Base-by-base conservation (phyloP, 2,329 filamentous ascomycete genomes). In the Alternaria ventricosa region DNA sequence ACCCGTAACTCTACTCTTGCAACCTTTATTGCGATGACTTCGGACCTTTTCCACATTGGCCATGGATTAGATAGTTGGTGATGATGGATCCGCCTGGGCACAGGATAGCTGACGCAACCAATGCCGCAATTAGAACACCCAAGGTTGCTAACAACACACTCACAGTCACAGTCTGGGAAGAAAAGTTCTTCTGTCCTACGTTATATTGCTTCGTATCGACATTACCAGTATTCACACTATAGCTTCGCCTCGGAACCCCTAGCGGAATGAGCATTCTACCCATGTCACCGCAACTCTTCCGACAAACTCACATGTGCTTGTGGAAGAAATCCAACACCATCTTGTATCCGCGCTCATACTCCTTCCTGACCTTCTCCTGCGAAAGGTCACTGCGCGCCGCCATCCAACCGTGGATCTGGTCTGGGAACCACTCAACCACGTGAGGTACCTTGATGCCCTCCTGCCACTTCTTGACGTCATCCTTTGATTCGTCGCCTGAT, bases 401-500 rank as follows among this genome's bases (percentile, higher is more conserved):
- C 81, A 82, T 83, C 67, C 73, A 83, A 5, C 81, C 81, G 61
- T 84, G 82, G 6, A 83, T 75, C 74, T 86, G 84, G 63, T 82
- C 80, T 3, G 79, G 77, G 73, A 81, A 85, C 82, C 82, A 84
- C 72, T 85, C 77, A 6, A 86, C 83, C 5, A 80, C 66, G 64
- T 84, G 78, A 66, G 82, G 80, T 20, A 79, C 78, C 77, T 85
- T 85, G 69, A 85, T 69, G 6, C 76, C 80, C 69, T 84, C 75
- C 73, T 84, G 73, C 83, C 83, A 86, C 72, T 82, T 79, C 74
- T 81, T 80, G 3, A 85, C 81, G 51, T 83, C 87, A 1, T 84
- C 81, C 68, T 84, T 83, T 36, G 81, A 75, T 80, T 89, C 87
- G 51, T 88, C 87, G 74, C 84, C 84, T 41, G 82, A 85, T 2